Conservation (phyloP, 495 filamentous ascomycete genomes). For the Letharia lupina region DNA sequence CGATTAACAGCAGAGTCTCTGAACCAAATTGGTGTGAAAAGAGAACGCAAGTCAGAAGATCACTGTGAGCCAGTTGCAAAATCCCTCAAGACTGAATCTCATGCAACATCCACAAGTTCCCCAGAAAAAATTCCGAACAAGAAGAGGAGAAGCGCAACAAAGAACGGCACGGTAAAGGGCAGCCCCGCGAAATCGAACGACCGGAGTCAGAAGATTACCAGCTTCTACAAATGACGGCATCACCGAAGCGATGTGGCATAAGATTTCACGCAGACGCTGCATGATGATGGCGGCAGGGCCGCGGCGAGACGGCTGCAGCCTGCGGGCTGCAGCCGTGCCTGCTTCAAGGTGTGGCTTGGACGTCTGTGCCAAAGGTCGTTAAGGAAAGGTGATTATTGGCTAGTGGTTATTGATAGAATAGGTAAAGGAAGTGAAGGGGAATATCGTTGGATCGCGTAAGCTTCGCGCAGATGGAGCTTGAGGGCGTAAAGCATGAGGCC, state of each 20-base stretch:
- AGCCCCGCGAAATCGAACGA: conserved; percentile 42
- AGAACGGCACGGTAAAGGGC: conserved; percentile 36
- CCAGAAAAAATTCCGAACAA: conserved; percentile 39
- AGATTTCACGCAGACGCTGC: conserved; percentile 15
- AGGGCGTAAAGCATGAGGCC: not conserved
- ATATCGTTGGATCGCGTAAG: not conserved
- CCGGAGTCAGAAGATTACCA: conserved; percentile 74
- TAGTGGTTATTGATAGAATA: not conserved
- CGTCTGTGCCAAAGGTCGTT: not conserved
- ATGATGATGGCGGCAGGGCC: conserved; percentile 18
- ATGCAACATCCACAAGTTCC: conserved; percentile 23
- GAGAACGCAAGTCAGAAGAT: conserved; percentile 40
- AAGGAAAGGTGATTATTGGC: not conserved
- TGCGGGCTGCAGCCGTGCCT: conserved; percentile 1
- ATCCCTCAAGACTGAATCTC: conserved; percentile 17
- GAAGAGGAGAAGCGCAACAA: conserved; percentile 42
- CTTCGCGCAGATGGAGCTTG: not conserved
- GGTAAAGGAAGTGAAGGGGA: not conserved
- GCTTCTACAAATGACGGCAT: conserved; percentile 53
- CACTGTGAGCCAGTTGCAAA: conserved; percentile 23
- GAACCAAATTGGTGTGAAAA: conserved; percentile 43
- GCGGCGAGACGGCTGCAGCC: conserved; percentile 14
- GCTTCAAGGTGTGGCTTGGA: conserved; percentile 1
- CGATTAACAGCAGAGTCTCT: conserved; percentile 12
- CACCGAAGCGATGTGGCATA: conserved; percentile 1